Evolutionary conservation across 148 eudicot species (phyloP).

Genomic region (Gaultheria prostrata): DNA sequence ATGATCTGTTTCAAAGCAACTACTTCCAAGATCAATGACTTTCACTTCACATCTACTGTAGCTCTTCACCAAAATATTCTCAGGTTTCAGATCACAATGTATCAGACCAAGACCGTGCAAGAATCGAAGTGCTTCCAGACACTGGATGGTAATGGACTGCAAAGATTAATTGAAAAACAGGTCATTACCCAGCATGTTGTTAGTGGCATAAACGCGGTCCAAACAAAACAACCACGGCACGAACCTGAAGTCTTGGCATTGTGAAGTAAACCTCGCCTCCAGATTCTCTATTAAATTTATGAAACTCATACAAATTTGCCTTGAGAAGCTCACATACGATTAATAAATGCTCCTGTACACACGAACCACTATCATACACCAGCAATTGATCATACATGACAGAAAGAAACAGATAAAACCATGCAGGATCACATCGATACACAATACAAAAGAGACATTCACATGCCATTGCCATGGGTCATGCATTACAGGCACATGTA

Average conservation of each 20-base stretch:
- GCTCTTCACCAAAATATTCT: constrained; percentile 96
- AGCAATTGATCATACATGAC: neutral
- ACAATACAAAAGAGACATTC: neutral
- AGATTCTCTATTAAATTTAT: constrained; percentile 97
- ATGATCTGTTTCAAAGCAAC: constrained; percentile 98
- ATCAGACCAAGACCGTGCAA: constrained; percentile 92
- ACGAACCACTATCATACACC: constrained; percentile 12
- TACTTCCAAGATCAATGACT: constrained; percentile 98
- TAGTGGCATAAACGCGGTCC: neutral
- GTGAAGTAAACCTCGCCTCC: constrained; percentile 99
- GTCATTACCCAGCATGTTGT: constrained; percentile 1
- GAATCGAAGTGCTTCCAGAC: constrained; percentile 89
- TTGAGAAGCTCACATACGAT: constrained; percentile 99
- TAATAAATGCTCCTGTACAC: constrained; percentile 88
- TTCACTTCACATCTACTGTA: constrained; percentile 99
- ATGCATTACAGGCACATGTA: neutral
- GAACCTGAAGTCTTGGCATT: constrained; percentile 99
- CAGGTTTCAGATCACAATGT: constrained; percentile 99
- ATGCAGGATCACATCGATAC: constrained; percentile 8
- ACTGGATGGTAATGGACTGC: constrained; percentile 95
- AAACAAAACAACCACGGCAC: constrained; percentile 11
- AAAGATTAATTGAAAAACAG: constrained; percentile 20
- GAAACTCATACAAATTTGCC: constrained; percentile 97
- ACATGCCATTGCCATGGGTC: neutral
- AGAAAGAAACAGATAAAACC: neutral